Evolutionary conservation across 495 filamentous ascomycete species (phyloP).

Genomic region (Penicillium coffeae): DNA sequence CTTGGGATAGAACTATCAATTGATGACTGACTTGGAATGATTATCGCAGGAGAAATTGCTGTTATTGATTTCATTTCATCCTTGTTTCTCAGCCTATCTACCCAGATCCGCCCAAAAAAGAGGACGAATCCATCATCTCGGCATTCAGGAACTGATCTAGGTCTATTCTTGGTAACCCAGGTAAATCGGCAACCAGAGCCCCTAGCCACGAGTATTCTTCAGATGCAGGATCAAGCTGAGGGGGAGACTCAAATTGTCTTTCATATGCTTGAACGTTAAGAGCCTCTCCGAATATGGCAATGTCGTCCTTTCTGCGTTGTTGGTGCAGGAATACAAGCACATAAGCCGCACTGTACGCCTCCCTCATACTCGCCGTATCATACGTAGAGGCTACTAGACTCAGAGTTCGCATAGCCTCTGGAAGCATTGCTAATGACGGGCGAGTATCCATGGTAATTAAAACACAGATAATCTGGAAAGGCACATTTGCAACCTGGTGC

Average conservation of each 20-base stretch:
- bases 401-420: slow-evolving; percentile 44
- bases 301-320: slow-evolving; percentile 30
- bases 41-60: no score
- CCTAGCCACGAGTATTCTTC: slow-evolving; percentile 35
- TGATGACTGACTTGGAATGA: no score
- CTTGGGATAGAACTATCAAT: no score
- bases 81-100: not conserved
- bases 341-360: slow-evolving; percentile 45
- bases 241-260: slow-evolving; percentile 6
- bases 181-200: slow-evolving; percentile 36
- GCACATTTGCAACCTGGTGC: slow-evolving; percentile 50
- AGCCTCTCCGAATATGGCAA: slow-evolving; percentile 21
- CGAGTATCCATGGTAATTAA: slow-evolving; percentile 47
- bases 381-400: slow-evolving; percentile 37
- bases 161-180: slow-evolving; percentile 33
- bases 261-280: slow-evolving; percentile 7
- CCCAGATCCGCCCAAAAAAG: not conserved
- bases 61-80: no score
- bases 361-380: slow-evolving; percentile 40
- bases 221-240: slow-evolving; percentile 14
- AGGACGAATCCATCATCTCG: slow-evolving; percentile 21
- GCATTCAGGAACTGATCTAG: slow-evolving; percentile 31
- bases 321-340: slow-evolving; percentile 38
- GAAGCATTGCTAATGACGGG: slow-evolving; percentile 39
- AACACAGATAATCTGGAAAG: slow-evolving; percentile 50